Percentiles rank a stretch among this genome's conserved stretches.
Conservation (phyloP, 2,329 filamentous ascomycete genomes). For the Aureobasidium sp. region DNA sequence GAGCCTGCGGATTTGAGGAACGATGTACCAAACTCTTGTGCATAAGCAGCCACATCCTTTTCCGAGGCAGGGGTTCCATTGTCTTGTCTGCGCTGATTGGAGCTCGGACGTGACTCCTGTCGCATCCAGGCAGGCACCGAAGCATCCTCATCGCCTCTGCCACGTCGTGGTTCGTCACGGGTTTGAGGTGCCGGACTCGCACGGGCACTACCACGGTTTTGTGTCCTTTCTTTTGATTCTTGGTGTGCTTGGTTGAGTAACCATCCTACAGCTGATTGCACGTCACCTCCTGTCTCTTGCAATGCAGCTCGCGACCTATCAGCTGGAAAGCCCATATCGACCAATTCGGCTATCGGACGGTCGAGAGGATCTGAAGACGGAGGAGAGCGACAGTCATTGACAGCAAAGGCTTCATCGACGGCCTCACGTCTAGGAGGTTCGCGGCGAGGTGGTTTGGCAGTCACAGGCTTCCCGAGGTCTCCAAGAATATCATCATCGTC, state of each 20-base stretch:
- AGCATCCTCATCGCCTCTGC: slow-evolving; percentile 21
- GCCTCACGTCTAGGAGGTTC: slow-evolving; percentile 18
- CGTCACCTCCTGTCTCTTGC: slow-evolving; percentile 71
- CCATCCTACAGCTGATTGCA: slow-evolving; percentile 83
- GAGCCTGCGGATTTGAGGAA: slow-evolving; percentile 92
- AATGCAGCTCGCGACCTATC: slow-evolving; percentile 78
- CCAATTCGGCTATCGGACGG: slow-evolving; percentile 74
- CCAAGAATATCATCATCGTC: slow-evolving; percentile 61
- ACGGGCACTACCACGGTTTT: slow-evolving; percentile 20
- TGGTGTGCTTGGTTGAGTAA: slow-evolving; percentile 85
- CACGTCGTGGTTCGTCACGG: slow-evolving; percentile 5
- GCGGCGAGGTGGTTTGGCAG: slow-evolving; percentile 33
- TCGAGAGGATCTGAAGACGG: slow-evolving; percentile 53
- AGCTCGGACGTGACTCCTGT: slow-evolving; percentile 44
- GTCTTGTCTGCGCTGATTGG: slow-evolving; percentile 44
- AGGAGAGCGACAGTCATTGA: slow-evolving; percentile 7
- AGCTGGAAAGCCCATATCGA: slow-evolving; percentile 89
- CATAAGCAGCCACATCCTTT: slow-evolving; percentile 71
- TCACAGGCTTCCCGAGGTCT: slow-evolving; percentile 52
- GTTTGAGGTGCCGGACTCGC: slow-evolving; percentile 9
- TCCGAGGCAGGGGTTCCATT: slow-evolving; percentile 53
- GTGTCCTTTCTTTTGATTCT: slow-evolving; percentile 66
- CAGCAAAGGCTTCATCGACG: slow-evolving; percentile 18
- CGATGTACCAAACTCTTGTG: slow-evolving; percentile 72
- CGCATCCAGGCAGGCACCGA: slow-evolving; percentile 57